Conservation (phyloP, 2,329 filamentous ascomycete species). For the Paradendryphiella salina region DNA sequence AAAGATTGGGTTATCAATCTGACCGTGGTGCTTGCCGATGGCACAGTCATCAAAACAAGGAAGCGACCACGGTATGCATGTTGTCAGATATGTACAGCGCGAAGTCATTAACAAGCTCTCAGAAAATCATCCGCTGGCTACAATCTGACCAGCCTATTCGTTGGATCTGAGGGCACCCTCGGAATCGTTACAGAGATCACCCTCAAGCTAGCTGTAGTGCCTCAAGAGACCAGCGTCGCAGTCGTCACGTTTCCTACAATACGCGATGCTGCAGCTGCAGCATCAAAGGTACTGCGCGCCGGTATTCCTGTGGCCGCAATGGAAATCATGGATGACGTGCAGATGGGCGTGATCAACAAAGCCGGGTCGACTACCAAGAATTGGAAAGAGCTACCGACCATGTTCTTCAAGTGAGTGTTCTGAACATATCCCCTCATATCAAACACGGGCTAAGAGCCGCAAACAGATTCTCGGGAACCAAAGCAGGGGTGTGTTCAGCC, state of each 20-base stretch:
- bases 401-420: constrained; percentile 72
- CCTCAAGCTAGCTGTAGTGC: constrained; percentile 75
- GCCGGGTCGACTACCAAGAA: constrained; percentile 69
- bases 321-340: constrained; percentile 87
- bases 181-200: constrained; percentile 83
- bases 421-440: constrained; percentile 2
- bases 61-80: constrained; percentile 63
- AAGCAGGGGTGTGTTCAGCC: constrained; percentile 56
- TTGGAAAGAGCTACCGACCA: constrained; percentile 75
- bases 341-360: constrained; percentile 81
- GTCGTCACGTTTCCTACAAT: constrained; percentile 80
- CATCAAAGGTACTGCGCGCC: constrained; percentile 73
- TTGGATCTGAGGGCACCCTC: constrained; percentile 80
- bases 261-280: constrained; percentile 73
- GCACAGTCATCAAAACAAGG: constrained; percentile 76
- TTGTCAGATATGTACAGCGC: constrained; percentile 6
- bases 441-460: constrained; percentile 27
- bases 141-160: constrained; percentile 77
- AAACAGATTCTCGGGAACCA: constrained; percentile 70
- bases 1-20: constrained; percentile 85
- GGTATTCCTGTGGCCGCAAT: constrained; percentile 75
- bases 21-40: constrained; percentile 78
- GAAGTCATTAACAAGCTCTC: neutral
- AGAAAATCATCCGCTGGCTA: constrained; percentile 80
- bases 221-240: constrained; percentile 74